Evolutionary conservation across 352 stramenopile genomes (phyloP).

Genomic region (Phytophthora fragariae): DNA sequence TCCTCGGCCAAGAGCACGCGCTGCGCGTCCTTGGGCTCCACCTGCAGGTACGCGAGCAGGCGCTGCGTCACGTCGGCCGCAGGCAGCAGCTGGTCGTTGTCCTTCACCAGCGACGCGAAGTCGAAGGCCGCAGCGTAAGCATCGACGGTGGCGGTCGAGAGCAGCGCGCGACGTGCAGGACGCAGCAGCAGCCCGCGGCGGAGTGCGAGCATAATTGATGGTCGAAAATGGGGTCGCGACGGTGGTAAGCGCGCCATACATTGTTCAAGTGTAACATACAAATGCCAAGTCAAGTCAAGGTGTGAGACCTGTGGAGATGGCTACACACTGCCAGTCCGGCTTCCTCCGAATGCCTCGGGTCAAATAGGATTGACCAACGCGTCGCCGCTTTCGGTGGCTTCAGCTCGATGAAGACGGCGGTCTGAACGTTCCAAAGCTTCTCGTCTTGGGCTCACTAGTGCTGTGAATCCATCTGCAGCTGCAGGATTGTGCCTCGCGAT

Average conservation of each 20-base stretch:
- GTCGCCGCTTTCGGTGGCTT: conserved; percentile 17
- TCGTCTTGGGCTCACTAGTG: no score
- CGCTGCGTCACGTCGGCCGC: conserved; percentile 25
- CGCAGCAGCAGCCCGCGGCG: conserved; percentile 17
- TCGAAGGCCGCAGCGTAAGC: conserved; percentile 1
- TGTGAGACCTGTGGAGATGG: neutral
- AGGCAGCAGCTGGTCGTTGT: conserved; percentile 18
- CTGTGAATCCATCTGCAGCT: neutral
- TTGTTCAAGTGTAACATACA: no score
- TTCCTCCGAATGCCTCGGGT: neutral
- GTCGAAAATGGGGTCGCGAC: neutral
- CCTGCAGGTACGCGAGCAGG: conserved; percentile 49
- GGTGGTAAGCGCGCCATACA: neutral
- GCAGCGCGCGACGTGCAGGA: conserved; percentile 11
- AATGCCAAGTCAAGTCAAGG: no score
- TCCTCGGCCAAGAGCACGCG: conserved; percentile 31
- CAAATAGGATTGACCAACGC: conserved; percentile 25
- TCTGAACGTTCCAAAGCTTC: neutral
- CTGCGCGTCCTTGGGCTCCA: conserved; percentile 24
- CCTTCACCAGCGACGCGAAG: conserved; percentile 39
- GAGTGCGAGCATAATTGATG: conserved; percentile 23
- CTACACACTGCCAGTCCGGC: neutral
- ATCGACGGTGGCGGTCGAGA: conserved; percentile 13
- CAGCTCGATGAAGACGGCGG: neutral
- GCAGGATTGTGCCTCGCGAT: conserved; percentile 9